Evolutionary conservation across 108 stramenopile species (phyloP).

Genomic region (Nitzschia sp.): DNA sequence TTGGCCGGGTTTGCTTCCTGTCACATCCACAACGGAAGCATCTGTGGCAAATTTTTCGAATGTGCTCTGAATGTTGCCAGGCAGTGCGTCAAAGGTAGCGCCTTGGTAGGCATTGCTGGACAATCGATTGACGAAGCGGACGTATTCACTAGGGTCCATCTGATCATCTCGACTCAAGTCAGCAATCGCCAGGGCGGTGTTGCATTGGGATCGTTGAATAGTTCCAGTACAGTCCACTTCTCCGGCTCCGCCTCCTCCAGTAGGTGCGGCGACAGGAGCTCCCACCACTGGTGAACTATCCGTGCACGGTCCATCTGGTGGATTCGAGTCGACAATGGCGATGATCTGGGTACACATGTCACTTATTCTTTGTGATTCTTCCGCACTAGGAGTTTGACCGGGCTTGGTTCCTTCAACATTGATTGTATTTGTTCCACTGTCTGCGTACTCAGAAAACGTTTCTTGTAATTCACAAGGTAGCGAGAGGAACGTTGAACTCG

Average conservation of each 20-base stretch:
- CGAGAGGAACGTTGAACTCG: constrained; percentile 14
- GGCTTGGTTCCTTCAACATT: constrained; percentile 37
- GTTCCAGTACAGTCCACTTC: constrained; percentile 17
- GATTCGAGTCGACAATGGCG: neutral
- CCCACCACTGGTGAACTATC: neutral
- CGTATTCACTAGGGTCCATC: constrained; percentile 36
- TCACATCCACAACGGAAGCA: constrained; percentile 22
- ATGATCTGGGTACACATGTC: constrained; percentile 26
- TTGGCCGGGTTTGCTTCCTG: constrained; percentile 30
- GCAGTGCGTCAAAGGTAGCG: constrained; percentile 22
- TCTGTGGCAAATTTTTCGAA: constrained; percentile 22
- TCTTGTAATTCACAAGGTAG: constrained; percentile 27
- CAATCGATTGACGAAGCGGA: constrained; percentile 44
- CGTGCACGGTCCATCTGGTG: neutral
- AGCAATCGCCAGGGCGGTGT: constrained; percentile 27
- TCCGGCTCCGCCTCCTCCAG: neutral
- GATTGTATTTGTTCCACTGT: constrained; percentile 11
- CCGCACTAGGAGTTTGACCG: constrained; percentile 20
- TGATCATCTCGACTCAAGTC: constrained; percentile 34
- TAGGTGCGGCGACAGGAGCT: neutral
- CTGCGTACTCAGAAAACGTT: constrained; percentile 20
- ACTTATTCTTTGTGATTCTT: constrained; percentile 18
- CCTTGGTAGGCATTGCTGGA: constrained; percentile 20
- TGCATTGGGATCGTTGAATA: constrained; percentile 27
- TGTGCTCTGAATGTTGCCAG: constrained; percentile 25